phyloP scores from a whole-genome alignment of 495 filamentous ascomycete genomes.

The Penicillium riverlandense region DNA sequence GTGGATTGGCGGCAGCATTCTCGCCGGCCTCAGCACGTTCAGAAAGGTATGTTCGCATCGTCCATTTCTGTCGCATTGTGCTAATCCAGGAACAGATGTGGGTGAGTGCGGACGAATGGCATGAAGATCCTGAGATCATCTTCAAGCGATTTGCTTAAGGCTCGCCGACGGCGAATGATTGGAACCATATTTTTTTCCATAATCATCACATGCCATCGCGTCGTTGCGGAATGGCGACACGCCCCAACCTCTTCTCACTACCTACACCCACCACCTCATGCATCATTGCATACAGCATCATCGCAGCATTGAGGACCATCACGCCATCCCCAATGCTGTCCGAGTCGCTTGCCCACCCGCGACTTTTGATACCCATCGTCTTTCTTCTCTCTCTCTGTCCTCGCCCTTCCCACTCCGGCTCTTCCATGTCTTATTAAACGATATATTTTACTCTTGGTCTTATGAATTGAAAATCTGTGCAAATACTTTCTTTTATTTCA shows the following conservation, averaged over 20 bases:
- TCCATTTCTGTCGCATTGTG: slow-evolving; percentile 5
- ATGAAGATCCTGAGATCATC: slow-evolving; percentile 98
- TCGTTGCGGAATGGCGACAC: no score
- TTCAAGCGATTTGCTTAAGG: slow-evolving; percentile 86
- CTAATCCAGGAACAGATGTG: slow-evolving; percentile 68
- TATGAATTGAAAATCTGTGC: slow-evolving; percentile 1
- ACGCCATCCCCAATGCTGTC: slow-evolving; percentile 7
- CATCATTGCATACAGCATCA: background rate
- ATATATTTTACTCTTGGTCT: background rate
- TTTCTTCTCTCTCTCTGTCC: slow-evolving; percentile 3
- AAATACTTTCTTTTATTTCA: slow-evolving; percentile 6
- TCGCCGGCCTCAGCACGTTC: slow-evolving; percentile 95
- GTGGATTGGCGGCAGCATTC: slow-evolving; percentile 97
- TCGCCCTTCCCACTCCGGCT: slow-evolving; percentile 1
- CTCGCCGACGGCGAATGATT: no score
- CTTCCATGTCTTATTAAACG: slow-evolving; percentile 12
- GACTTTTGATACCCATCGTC: slow-evolving; percentile 36
- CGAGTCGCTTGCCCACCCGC: slow-evolving; percentile 12
- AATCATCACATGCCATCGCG: no score
- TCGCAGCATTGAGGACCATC: background rate
- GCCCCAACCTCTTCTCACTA: no score
- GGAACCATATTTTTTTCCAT: no score
- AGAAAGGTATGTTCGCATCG: slow-evolving; percentile 68
- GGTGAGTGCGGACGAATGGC: slow-evolving; percentile 98
- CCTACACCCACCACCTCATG: no score